These are phyloP conservation scores for Hyaloscypha bicolor DNA, from an alignment of 495 filamentous ascomycete genomes.

Conservation along the genomic window DNA sequence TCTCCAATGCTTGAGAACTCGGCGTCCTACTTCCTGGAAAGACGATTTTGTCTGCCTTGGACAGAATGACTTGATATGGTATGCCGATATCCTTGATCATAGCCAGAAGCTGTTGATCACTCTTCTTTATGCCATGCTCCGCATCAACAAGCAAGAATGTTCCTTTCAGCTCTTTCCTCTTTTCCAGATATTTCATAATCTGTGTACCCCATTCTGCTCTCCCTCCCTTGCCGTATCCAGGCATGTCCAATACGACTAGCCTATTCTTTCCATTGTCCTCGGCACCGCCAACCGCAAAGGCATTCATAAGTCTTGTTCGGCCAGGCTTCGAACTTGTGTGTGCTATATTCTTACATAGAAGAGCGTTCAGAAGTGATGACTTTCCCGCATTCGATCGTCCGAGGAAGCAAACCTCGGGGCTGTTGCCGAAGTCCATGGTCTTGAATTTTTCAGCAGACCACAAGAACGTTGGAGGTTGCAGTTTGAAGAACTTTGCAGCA, in stretches of 20 bases:
- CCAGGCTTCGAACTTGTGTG: constrained; percentile 75
- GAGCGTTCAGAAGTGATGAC: constrained; percentile 81
- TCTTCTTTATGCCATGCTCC: constrained; percentile 74
- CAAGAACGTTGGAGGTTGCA: constrained; percentile 62
- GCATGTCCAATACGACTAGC: constrained; percentile 83
- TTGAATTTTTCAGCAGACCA: constrained; percentile 75
- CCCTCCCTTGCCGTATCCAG: constrained; percentile 85
- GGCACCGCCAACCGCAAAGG: constrained; percentile 64
- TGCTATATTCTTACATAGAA: constrained; percentile 63
- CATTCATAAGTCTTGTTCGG: constrained; percentile 80
- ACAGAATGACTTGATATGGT: constrained; percentile 77
- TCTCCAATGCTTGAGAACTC: constrained; percentile 20
- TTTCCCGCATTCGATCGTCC: constrained; percentile 95
- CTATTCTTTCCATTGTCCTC: constrained; percentile 56
- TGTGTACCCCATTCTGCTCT: constrained; percentile 79
- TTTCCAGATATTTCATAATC: constrained; percentile 80
- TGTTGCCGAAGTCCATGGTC: constrained; percentile 55
- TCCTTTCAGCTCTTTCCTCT: constrained; percentile 74
- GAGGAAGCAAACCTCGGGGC: constrained; percentile 61
- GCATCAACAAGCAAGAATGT: constrained; percentile 84
- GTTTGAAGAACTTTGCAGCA: constrained; percentile 65
- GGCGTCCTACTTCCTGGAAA: constrained; percentile 21
- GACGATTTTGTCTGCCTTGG: constrained; percentile 74
- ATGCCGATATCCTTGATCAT: constrained; percentile 64
- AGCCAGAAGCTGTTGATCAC: constrained; percentile 66